These are phyloP conservation scores for Besnoitia besnoiti DNA, from an alignment of 169 alveolate genomes.

Conservation along the genomic window DNA sequence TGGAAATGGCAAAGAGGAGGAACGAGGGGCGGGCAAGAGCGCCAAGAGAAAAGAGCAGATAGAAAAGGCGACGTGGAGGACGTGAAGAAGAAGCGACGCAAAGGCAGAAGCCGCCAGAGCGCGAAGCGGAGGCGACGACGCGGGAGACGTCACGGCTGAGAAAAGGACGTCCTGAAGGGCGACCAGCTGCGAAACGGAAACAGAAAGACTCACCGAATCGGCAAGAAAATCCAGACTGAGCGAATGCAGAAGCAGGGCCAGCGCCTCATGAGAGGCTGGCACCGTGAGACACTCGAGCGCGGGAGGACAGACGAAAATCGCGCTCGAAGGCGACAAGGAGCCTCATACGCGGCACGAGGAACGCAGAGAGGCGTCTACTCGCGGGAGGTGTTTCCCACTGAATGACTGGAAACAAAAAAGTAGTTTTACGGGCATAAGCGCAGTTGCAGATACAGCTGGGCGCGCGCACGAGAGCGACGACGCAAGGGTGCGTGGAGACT, in stretches of 20 bases:
- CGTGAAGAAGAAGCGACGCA: background rate
- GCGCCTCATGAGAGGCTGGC: no score
- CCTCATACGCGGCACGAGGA: no score
- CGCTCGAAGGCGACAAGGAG: no score
- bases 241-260: background rate
- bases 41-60: background rate
- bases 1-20: background rate
- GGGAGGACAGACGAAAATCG: no score
- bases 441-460: no score
- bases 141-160: background rate
- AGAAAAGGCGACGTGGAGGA: background rate
- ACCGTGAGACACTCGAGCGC: no score
- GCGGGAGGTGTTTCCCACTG: no score
- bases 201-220: background rate
- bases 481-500: no score
- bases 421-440: no score
- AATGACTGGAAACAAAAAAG: no score
- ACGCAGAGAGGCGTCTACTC: no score
- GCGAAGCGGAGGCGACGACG: slow-evolving; percentile 5
- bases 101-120: background rate
- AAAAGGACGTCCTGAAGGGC: background rate
- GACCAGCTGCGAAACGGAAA: slow-evolving; percentile 1
- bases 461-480: no score
- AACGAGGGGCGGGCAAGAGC: background rate
- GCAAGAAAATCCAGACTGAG: background rate